Evolutionary conservation across 768 basidiomycete species (phyloP).

Genomic region (Cytidiella melzeri): DNA sequence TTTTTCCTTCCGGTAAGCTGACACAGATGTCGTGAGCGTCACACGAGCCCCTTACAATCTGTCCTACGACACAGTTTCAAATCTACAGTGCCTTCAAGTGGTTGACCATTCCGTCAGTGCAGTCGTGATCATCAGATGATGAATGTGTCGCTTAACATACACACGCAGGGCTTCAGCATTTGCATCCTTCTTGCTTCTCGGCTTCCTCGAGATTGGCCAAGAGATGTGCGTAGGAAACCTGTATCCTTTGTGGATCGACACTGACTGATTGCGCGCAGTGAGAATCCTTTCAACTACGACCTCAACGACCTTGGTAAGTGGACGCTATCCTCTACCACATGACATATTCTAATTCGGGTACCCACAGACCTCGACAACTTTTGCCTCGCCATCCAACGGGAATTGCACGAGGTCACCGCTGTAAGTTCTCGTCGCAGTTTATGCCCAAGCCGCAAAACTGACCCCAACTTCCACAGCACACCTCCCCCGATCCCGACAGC

Average conservation of each 20-base stretch:
- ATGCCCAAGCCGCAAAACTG: too few species aligned
- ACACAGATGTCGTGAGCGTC: too few species aligned
- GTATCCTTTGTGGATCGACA: not conserved
- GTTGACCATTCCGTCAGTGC: constrained; percentile 45
- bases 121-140: not conserved
- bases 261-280: constrained; percentile 36
- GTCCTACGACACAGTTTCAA: constrained; percentile 39
- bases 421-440: constrained; percentile 42
- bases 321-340: not conserved
- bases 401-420: constrained; percentile 67
- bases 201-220: constrained; percentile 65
- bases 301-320: constrained; percentile 54
- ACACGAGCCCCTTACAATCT: not conserved
- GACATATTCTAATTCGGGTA: not conserved
- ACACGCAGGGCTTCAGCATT: constrained; percentile 46
- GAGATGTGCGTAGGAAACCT: constrained; percentile 38
- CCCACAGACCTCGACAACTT: constrained; percentile 55
- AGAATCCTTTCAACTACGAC: constrained; percentile 66
- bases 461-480: too few species aligned
- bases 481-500: constrained; percentile 41
- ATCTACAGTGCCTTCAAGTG: constrained; percentile 35
- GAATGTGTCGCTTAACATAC: too few species aligned
- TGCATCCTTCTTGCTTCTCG: constrained; percentile 55
- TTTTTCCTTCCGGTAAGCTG: constrained; percentile 22
- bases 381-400: constrained; percentile 59